Base-by-base conservation (phyloP, 1,284 basidiomycete species). In the Mrakiaceae sp. region DNA sequence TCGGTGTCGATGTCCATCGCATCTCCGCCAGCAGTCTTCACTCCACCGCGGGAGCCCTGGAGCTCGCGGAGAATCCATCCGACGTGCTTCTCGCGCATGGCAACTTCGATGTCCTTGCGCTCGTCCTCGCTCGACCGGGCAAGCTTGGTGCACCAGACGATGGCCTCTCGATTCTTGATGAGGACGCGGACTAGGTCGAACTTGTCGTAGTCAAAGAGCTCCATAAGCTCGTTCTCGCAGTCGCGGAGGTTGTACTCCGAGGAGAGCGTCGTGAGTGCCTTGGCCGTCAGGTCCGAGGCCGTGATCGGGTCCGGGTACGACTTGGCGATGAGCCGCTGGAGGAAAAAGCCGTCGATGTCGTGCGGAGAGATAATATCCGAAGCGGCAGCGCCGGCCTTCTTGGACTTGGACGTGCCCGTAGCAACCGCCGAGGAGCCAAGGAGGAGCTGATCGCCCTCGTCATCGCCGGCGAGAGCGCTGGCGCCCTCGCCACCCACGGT, bases 71-170 rank as follows among this genome's bases (percentile, higher is more conserved):
- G 74, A 73, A 99, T 98, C 92, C 93, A 98, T 2, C 90, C 93
- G 2, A 94, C 84, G 27, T 90, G 92, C 77, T 91, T 94, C 79
- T 98, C 96, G 58, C 96, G 83, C 95, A 99, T 99, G 0, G 90
- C 91, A 2, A 98, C 96, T 77, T 98, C 93, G 49, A 98, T 83
- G 72, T 98, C 93, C 64, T 95, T 85, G 63, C 87, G 84, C 74
- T 94, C 92, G 64, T 98, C 88, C 0, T 89, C 90, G 70, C 88
- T 87, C 60, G 87, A 88, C 54, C 94, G 84, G 73, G 92, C 90
- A 58, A 98, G 83, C 75, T 94, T 94, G 53, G 96, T 98, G 74
- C 94, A 98, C 96, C 96, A 99, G 0, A 98, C 91, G 60, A 98
- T 82, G 64, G 93, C 87, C 63, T 98, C 96, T 62, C 94, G 85